These are phyloP conservation scores for Lophiotrema nucula DNA, from an alignment of 495 filamentous ascomycete genomes.

Conservation along the genomic window DNA sequence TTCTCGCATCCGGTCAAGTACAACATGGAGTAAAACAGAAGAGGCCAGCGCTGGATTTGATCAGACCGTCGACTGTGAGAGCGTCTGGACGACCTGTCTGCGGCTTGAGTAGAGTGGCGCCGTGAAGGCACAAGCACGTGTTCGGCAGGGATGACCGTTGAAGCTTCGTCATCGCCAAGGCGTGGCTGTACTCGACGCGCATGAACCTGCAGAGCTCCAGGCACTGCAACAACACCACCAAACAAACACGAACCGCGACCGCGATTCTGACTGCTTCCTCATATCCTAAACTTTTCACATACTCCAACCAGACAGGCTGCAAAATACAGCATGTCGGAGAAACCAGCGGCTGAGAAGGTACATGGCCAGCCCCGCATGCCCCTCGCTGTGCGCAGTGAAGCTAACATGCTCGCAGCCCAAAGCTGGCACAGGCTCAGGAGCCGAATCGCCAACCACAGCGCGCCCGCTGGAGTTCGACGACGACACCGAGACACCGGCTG, in stretches of 20 bases:
- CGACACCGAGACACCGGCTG: conserved; percentile 61
- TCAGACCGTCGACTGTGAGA: no score
- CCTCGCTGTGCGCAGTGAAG: neutral
- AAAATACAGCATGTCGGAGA: conserved; percentile 13
- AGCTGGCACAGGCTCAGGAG: conserved; percentile 24
- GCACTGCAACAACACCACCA: neutral
- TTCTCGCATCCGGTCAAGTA: no score
- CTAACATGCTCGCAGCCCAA: neutral
- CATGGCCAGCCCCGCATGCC: neutral
- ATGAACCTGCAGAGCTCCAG: conserved; percentile 3
- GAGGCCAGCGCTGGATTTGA: no score
- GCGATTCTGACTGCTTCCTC: neutral
- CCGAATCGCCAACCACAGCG: conserved; percentile 84
- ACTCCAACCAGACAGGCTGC: neutral
- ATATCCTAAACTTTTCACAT: neutral
- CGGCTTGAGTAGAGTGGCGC: no score
- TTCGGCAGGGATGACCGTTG: no score
- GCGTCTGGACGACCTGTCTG: no score
- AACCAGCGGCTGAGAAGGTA: conserved; percentile 16
- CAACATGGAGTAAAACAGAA: no score
- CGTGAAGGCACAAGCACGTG: no score
- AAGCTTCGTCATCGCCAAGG: neutral
- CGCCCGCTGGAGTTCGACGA: conserved; percentile 83
- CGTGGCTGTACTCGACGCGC: neutral
- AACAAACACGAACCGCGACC: neutral